A percentile compares a stretch with the other conserved stretches of the same genome.
phyloP scores from a whole-genome alignment of 208 protist species.

The Acanthamoeba divionensis region DNA sequence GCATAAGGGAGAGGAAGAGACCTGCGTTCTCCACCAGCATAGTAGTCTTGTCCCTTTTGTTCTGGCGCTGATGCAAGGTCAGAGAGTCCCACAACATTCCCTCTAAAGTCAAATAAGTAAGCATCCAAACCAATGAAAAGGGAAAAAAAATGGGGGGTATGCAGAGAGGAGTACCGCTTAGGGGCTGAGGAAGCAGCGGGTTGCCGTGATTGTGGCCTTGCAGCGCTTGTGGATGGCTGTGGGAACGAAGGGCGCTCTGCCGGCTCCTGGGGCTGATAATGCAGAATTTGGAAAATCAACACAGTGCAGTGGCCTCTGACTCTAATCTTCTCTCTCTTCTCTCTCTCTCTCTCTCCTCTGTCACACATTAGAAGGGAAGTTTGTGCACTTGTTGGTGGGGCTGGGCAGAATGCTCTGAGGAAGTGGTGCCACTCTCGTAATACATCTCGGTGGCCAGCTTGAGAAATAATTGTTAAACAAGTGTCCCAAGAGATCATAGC shows the following conservation, averaged over 20 bases:
- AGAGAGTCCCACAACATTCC: background rate
- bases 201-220: too few species aligned
- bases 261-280: background rate
- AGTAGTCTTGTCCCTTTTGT: background rate
- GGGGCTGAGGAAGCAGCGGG: background rate
- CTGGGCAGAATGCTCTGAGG: background rate
- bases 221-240: too few species aligned
- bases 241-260: background rate
- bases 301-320: too few species aligned
- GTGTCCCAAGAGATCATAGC: background rate
- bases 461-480: background rate
- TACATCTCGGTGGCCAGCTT: background rate
- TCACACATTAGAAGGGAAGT: too few species aligned
- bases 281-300: background rate
- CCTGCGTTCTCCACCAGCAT: background rate
- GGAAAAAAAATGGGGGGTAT: background rate
- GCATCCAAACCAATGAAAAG: background rate
- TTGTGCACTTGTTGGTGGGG: too few species aligned
- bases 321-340: too few species aligned
- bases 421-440: background rate
- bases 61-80: background rate
- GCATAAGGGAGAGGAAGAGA: too few species aligned
- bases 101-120: background rate
- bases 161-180: background rate
- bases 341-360: too few species aligned